A percentile compares a stretch with the other conserved stretches of the same genome.
Evolutionary conservation across 1,139 yeast genomes (phyloP).

Genomic region (Wickerhamomyces sp.): DNA sequence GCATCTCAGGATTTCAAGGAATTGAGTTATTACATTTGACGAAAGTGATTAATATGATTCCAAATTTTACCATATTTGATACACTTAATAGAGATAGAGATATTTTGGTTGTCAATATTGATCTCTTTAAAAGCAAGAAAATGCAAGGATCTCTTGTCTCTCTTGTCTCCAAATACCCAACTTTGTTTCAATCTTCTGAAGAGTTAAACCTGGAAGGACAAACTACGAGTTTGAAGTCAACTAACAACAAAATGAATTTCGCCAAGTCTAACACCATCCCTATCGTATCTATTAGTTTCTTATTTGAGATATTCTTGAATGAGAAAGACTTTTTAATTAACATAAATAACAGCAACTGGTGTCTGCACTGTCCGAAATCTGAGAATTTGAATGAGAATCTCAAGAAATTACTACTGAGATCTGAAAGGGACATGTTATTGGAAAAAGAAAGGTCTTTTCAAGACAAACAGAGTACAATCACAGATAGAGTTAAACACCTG

Average conservation of each 20-base stretch:
- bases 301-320: constrained; percentile 39
- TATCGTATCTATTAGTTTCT: constrained; percentile 46
- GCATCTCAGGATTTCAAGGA: constrained; percentile 80
- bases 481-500: too few relatives aligned
- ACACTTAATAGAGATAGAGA: constrained; percentile 56
- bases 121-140: constrained; percentile 26
- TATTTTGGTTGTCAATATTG: constrained; percentile 56
- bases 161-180: constrained; percentile 13
- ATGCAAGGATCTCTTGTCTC: constrained; percentile 13
- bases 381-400: constrained; percentile 11
- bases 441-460: not conserved
- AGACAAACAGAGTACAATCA: not conserved
- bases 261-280: constrained; percentile 56
- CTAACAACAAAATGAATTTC: constrained; percentile 51
- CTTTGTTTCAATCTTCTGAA: constrained; percentile 10
- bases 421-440: not conserved
- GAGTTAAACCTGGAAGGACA: constrained; percentile 5
- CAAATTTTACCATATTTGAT: constrained; percentile 39
- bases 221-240: constrained; percentile 26
- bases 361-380: constrained; percentile 43
- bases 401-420: constrained; percentile 2
- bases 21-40: constrained; percentile 74
- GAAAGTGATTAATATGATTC: constrained; percentile 50
- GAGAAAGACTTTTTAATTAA: constrained; percentile 16
- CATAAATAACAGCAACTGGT: constrained; percentile 42